These are phyloP conservation scores for Akanthomyces uredinophilus DNA, from an alignment of 2,329 filamentous ascomycete species.

Conservation along the genomic window DNA sequence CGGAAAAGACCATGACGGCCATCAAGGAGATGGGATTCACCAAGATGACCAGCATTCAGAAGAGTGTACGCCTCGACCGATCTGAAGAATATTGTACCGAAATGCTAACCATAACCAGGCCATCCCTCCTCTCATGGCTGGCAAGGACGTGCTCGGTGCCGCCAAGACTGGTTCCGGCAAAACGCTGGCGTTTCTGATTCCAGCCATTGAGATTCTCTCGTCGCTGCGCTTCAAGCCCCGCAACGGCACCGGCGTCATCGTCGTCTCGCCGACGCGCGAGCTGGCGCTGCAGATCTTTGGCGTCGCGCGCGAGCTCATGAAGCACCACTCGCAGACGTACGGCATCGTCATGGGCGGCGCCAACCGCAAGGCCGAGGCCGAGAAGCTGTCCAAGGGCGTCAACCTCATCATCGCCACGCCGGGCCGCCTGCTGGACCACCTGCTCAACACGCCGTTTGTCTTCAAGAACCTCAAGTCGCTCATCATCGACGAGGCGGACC, in stretches of 20 bases:
- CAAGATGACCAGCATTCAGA: conserved; percentile 94
- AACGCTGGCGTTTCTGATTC: conserved; percentile 90
- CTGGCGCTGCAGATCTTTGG: conserved; percentile 94
- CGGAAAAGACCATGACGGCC: conserved; percentile 81
- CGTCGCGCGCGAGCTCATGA: conserved; percentile 88
- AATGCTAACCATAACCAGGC: conserved; percentile 35
- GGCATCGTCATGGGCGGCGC: conserved; percentile 96
- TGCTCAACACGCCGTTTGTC: conserved; percentile 86
- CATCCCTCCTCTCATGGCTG: conserved; percentile 83
- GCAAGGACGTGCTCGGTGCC: conserved; percentile 87
- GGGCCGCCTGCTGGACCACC: conserved; percentile 84
- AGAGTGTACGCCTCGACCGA: conserved; percentile 38
- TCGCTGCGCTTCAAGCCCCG: conserved; percentile 89
- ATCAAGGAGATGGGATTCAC: conserved; percentile 89
- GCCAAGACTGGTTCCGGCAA: conserved; percentile 97
- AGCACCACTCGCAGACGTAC: conserved; percentile 87
- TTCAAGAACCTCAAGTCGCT: conserved; percentile 92
- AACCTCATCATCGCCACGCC: conserved; percentile 94
- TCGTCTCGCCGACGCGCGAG: conserved; percentile 90
- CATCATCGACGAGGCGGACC: conserved; percentile 94
- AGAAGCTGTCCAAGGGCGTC: conserved; percentile 90
- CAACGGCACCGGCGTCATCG: conserved; percentile 87
- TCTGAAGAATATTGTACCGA: neutral
- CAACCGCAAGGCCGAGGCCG: conserved; percentile 82
- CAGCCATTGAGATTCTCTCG: conserved; percentile 87